Base-by-base conservation (phyloP, 805 yeast species). In the Yamadazyma paraphyllophila region DNA sequence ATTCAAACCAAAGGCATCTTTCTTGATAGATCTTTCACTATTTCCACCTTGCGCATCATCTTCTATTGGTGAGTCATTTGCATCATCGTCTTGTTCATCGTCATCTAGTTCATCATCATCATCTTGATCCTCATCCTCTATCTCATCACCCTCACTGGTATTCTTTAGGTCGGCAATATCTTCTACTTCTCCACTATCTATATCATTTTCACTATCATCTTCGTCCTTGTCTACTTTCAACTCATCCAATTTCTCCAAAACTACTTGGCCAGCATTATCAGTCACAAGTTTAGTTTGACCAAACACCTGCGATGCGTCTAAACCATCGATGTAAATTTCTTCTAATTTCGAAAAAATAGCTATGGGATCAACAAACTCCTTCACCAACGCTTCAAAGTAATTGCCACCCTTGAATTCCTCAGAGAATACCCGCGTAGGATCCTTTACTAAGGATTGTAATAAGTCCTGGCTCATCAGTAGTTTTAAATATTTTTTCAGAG, bases 231-330 rank as follows among this genome's bases (percentile, higher is more conserved):
- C 57, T 52, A 34, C 48, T 2, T 50, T 54, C 47, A 84, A 58
- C 31, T 66, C 71, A 2, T 82, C 82, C 36, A 88, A 76, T 43
- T 75, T 74, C 14, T 72, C 74, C 59, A 87, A 60, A 30, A 89
- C 65, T 36, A 75, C 73, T 39, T 84, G 89, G 24, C 84, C 81
- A 10, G 85, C 85, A 7, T 84, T 85, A 47, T 90, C 97, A 32
- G 89, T 69, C 14, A 92, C 83, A 68, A 92, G 77, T 63, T 87
- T 88, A 2, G 88, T 83, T 65, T 92, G 98, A 45, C 92, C 96
- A 89, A 92, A 92, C 0, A 94, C 90, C 61, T 92, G 98, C 33
- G 85, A 78, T 17, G 96, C 83, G 62, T 88, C 96, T 44, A 92
- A 71, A 0, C 97, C 98, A 40, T 90, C 95, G 11, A 85, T 76